Percentiles rank a stretch among this genome's conserved stretches.
Evolutionary conservation across 2,329 filamentous ascomycete species (phyloP).

Genomic region (Corynespora cassiicola): DNA sequence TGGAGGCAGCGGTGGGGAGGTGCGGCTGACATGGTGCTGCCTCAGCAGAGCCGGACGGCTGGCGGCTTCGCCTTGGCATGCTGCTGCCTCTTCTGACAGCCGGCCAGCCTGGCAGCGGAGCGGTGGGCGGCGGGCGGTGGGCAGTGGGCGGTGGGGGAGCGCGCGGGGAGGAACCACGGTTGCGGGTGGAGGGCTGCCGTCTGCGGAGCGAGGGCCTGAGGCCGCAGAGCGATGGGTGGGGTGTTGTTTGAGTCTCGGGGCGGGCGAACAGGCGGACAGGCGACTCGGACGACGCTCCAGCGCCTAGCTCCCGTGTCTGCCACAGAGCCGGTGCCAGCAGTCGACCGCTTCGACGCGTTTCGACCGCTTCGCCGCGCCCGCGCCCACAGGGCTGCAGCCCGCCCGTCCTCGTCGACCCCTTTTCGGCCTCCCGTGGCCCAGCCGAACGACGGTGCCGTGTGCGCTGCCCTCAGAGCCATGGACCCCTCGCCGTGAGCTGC

Average conservation of each 20-base stretch:
- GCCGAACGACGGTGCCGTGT: constrained; percentile 7
- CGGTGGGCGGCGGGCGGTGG: too few species aligned
- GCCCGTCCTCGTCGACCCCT: constrained; percentile 9
- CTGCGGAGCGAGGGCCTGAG: constrained; percentile 25
- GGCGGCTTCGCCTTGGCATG: too few species aligned
- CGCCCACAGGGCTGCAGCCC: constrained; percentile 15
- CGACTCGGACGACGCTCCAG: too few species aligned
- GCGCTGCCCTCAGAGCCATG: too few species aligned
- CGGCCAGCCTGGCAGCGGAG: too few species aligned
- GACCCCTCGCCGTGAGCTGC: too few species aligned
- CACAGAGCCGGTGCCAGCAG: constrained; percentile 7
- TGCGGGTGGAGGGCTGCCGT: too few species aligned
- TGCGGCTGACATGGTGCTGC: constrained; percentile 32
- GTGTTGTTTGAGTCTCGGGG: constrained; percentile 22
- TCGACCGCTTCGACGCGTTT: too few species aligned
- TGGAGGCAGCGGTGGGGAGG: constrained; percentile 34
- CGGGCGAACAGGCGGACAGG: constrained; percentile 24
- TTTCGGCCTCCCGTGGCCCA: constrained; percentile 2
- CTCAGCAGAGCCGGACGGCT: constrained; percentile 20
- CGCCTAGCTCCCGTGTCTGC: constrained; percentile 14
- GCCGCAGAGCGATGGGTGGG: constrained; percentile 26
- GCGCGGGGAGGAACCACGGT: too few species aligned
- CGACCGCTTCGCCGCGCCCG: too few species aligned
- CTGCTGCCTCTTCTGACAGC: too few species aligned
- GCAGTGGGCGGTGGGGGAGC: too few species aligned